phyloP scores from a whole-genome alignment of 345 rosid species.

The Eucalyptus sp. region DNA sequence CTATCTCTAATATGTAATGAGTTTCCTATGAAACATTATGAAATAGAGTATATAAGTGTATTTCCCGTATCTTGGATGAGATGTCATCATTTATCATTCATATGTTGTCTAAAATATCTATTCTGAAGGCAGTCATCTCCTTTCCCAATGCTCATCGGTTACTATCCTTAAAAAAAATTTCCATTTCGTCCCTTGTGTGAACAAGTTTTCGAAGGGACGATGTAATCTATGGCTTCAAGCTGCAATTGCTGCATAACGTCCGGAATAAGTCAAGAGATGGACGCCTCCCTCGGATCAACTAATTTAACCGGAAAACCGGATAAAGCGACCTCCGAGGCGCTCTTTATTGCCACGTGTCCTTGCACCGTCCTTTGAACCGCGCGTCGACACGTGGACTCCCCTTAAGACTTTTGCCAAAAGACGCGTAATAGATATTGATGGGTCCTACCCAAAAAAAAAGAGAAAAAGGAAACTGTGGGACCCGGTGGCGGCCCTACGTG shows the following conservation, averaged over 20 bases:
- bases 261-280: not conserved
- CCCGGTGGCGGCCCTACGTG: not conserved
- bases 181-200: not conserved
- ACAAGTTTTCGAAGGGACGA: not conserved
- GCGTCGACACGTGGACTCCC: not conserved
- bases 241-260: not conserved
- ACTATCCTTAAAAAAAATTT: not conserved
- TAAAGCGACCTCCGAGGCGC: not conserved
- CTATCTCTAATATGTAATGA: rapidly evolving
- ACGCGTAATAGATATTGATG: not conserved
- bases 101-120: too few relatives aligned
- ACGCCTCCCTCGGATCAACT: not conserved
- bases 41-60: too few relatives aligned
- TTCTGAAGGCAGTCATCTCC: not conserved
- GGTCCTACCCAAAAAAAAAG: too few relatives aligned
- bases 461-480: not conserved
- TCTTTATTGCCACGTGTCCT: not conserved
- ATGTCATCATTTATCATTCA: too few relatives aligned
- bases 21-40: too few relatives aligned
- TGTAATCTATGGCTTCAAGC: not conserved
- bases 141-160: rapidly evolving
- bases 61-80: rapidly evolving
- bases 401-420: rapidly evolving
- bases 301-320: not conserved
- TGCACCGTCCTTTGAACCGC: not conserved